These are phyloP conservation scores for Cantharellus cinnabarinus DNA, from an alignment of 768 basidiomycete species.

Conservation along the genomic window DNA sequence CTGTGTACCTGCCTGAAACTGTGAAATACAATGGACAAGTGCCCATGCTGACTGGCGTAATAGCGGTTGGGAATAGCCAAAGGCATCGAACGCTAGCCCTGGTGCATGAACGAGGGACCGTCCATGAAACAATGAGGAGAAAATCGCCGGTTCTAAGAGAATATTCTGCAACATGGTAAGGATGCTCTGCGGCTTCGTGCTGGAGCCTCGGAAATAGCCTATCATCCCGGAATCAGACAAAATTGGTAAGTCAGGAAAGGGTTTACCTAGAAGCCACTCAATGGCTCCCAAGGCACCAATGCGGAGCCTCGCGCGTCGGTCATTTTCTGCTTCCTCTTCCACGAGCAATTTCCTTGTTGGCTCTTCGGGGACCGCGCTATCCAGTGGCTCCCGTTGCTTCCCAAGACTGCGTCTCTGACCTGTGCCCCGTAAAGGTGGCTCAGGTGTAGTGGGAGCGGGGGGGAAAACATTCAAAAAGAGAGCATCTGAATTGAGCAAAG, in stretches of 20 bases:
- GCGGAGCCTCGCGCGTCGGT: conserved; percentile 47
- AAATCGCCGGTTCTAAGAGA: background rate
- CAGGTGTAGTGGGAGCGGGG: conserved; percentile 10
- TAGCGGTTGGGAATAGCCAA: conserved; percentile 46
- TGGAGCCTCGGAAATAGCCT: background rate
- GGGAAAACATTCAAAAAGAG: conserved; percentile 47
- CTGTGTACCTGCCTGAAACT: background rate
- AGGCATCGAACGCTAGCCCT: conserved; percentile 9
- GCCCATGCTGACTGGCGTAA: conserved; percentile 57
- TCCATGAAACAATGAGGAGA: background rate
- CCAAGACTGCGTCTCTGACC: background rate
- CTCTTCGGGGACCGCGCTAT: background rate
- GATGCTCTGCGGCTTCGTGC: background rate
- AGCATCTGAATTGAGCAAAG: conserved; percentile 38
- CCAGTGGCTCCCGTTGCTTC: background rate
- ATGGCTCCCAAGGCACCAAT: conserved; percentile 47
- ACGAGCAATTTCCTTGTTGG: conserved; percentile 21
- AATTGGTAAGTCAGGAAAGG: background rate
- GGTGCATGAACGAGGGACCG: background rate
- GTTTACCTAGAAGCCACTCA: conserved; percentile 37
- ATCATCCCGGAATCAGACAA: background rate
- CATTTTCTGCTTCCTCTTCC: conserved; percentile 47
- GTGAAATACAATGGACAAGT: conserved; percentile 20
- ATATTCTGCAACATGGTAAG: background rate
- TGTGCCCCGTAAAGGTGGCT: background rate